Evolutionary conservation across 352 stramenopile genomes (phyloP), one percentile per base, ranked within the genome.

Genomic region (Phytophthora sojae): DNA sequence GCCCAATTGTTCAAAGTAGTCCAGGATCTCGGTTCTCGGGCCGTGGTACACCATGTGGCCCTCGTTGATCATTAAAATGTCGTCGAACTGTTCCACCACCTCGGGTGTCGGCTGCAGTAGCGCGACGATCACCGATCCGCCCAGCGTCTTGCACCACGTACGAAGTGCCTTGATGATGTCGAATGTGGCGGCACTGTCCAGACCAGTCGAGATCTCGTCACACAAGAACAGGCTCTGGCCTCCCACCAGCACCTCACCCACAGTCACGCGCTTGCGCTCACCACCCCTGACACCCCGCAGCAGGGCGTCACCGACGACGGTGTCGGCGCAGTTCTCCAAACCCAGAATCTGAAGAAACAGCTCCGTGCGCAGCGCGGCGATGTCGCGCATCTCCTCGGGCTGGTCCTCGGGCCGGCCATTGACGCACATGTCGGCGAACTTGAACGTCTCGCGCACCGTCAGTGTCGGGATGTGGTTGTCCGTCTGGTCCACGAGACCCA

Each of bases 1-100:
- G 0, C 92, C 93, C n/a, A n/a, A n/a, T n/a, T n/a, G n/a, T n/a
- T n/a, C n/a, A n/a, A 99, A 98, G 73, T 98, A 98, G 26, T 73
- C 73, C 37, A 91, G 23, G 37, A 91, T 90, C 52, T 91, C 79
- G 2, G 69, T 85, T 9, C 85, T 60, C 1, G 88, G 91, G 8
- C 96, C 97, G 51, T 98, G 93, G 73, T 98, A 99, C 19, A 99
- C 87, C 55, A 99, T 71, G 55, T 92, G 80, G 5, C 97, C 97
- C 63, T 98, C 87, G 68, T 97, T 92, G 26, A 99, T 64, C 67
- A 99, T 84, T 25, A 99, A 80, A 12, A 99, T 85, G 62, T 99
- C 87, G 73, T 99, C 97, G 73, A 99, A 99, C 29, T 97, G 76
- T 49, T 93, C 90, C 14, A 98, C 94, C 1, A 97, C 96, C 76